Conservation (phyloP, 768 basidiomycete species). For the Hirschioporus abietinus region DNA sequence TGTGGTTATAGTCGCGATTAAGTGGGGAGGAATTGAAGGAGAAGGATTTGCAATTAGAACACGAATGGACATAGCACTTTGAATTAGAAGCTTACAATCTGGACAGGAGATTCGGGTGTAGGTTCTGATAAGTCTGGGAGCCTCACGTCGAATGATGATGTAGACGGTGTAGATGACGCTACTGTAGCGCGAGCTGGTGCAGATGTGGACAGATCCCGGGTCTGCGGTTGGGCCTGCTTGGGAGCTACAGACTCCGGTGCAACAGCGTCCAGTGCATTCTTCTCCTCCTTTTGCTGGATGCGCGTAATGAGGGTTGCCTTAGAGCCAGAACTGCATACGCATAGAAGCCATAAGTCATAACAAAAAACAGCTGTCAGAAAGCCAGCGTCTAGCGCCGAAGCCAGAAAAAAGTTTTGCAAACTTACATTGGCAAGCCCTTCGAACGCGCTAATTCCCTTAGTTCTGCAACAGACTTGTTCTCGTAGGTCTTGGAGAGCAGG, state of each 20-base stretch:
- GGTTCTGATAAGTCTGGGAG: constrained; percentile 53
- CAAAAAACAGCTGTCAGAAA: background rate
- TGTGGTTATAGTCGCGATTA: constrained; percentile 9
- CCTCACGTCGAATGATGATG: constrained; percentile 36
- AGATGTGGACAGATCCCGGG: constrained; percentile 22
- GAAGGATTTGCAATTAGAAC: constrained; percentile 3
- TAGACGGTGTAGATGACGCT: constrained; percentile 20
- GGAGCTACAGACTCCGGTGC: constrained; percentile 11
- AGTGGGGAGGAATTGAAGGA: too few species aligned
- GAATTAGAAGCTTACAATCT: constrained; percentile 47
- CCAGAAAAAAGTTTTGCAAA: constrained; percentile 9
- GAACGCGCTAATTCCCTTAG: constrained; percentile 49
- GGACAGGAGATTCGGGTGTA: constrained; percentile 37
- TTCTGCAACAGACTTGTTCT: constrained; percentile 42
- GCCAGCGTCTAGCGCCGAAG: constrained; percentile 6
- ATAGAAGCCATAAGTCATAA: constrained; percentile 9
- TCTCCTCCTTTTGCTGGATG: constrained; percentile 41
- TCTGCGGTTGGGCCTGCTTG: constrained; percentile 13
- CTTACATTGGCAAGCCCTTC: constrained; percentile 52
- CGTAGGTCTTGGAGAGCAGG: constrained; percentile 52
- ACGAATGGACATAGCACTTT: constrained; percentile 8
- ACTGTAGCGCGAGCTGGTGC: constrained; percentile 20
- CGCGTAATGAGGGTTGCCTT: constrained; percentile 53
- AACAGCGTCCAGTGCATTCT: constrained; percentile 17
- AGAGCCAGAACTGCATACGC: constrained; percentile 43